phyloP scores from a whole-genome alignment of 306 rosid species.

The Trifolium fragiferum region DNA sequence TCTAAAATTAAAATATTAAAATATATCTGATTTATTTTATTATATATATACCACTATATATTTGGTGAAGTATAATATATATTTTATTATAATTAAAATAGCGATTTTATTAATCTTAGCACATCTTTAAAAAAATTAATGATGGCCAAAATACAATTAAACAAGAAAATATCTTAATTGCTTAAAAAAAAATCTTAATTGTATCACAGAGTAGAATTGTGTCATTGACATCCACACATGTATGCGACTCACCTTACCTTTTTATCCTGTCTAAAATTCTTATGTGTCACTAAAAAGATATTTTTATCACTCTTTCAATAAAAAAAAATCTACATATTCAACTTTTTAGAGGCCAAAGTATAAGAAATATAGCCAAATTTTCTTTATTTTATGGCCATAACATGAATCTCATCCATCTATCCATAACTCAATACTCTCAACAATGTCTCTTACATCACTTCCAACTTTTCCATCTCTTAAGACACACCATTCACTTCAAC shows the following conservation, averaged over 20 bases:
- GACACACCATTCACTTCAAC: constrained; percentile 48
- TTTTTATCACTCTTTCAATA: not conserved
- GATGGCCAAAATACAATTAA: not conserved
- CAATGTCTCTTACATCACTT: constrained; percentile 61
- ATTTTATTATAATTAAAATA: no score
- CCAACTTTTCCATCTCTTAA: constrained; percentile 51
- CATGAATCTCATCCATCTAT: constrained; percentile 51
- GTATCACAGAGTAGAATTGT: no score
- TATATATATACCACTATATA: no score
- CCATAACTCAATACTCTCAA: constrained; percentile 52
- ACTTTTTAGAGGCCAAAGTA: not conserved
- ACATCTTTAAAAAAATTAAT: no score
- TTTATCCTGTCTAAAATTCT: not conserved
- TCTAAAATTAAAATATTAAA: no score
- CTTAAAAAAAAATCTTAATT: no score
- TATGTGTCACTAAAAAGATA: not conserved
- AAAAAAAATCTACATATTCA: not conserved
- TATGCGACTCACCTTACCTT: not conserved
- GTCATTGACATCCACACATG: not conserved
- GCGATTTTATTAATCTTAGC: no score
- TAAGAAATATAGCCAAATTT: not conserved
- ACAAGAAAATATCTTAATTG: no score
- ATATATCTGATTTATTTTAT: no score
- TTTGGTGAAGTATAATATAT: no score
- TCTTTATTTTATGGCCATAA: constrained; percentile 56